Conservation (phyloP, 805 yeast genomes). For the Metschnikowia bowlesiae region DNA sequence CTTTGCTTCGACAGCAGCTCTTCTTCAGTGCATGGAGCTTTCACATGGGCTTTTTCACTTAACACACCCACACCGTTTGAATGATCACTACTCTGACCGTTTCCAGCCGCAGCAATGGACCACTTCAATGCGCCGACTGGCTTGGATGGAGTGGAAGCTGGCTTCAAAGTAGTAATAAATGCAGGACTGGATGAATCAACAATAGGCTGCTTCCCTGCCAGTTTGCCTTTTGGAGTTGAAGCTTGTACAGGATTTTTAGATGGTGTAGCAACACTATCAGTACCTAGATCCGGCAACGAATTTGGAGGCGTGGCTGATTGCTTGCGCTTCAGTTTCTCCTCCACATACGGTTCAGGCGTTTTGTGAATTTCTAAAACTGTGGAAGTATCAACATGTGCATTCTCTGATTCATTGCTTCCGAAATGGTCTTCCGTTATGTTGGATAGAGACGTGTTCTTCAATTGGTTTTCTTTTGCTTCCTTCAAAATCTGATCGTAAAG, state of each 20-base stretch:
- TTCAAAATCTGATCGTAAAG: slow-evolving; percentile 40
- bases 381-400: neutral
- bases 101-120: slow-evolving; percentile 50
- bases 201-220: slow-evolving; percentile 7
- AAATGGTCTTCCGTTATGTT: slow-evolving; percentile 4
- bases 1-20: neutral
- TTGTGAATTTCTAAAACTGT: slow-evolving; percentile 1
- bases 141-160: slow-evolving; percentile 51
- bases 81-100: slow-evolving; percentile 6
- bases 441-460: slow-evolving; percentile 8
- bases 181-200: slow-evolving; percentile 35
- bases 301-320: neutral
- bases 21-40: neutral
- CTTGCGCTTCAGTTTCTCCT: neutral
- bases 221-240: slow-evolving; percentile 14
- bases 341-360: slow-evolving; percentile 2
- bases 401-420: neutral
- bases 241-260: neutral
- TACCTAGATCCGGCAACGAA: neutral
- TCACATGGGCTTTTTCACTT: slow-evolving; percentile 1
- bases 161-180: slow-evolving; percentile 44
- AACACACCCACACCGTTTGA: slow-evolving; percentile 1
- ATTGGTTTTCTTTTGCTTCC: slow-evolving; percentile 18
- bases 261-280: slow-evolving; percentile 3
- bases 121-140: slow-evolving; percentile 54